These are phyloP conservation scores for Colletotrichum orbiculare DNA, from an alignment of 2,329 filamentous ascomycete genomes.

Conservation along the genomic window DNA sequence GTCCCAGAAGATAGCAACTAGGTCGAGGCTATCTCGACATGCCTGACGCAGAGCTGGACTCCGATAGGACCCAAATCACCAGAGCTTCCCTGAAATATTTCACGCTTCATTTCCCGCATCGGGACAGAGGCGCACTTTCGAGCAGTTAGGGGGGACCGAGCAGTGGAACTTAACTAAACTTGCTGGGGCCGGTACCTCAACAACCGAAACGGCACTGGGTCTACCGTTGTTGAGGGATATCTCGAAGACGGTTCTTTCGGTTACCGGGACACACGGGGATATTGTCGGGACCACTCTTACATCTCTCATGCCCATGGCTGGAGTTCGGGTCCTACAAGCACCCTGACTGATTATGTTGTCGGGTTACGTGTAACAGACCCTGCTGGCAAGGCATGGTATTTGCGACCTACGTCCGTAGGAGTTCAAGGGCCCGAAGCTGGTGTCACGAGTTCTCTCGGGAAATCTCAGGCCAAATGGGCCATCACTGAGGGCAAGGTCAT, in stretches of 20 bases:
- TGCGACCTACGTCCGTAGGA: conserved; percentile 31
- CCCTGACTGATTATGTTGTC: conserved; percentile 55
- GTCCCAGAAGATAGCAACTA: conserved; percentile 46
- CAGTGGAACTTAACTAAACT: conserved; percentile 64
- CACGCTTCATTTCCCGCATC: conserved; percentile 67
- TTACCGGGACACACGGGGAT: conserved; percentile 64
- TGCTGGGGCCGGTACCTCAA: conserved; percentile 71
- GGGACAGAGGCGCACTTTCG: conserved; percentile 68
- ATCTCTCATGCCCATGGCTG: conserved; percentile 62
- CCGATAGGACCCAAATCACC: conserved; percentile 65
- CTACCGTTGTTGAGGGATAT: conserved; percentile 70
- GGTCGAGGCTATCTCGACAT: conserved; percentile 54
- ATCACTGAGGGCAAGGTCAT: conserved; percentile 9
- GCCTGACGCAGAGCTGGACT: conserved; percentile 63
- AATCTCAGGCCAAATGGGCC: conserved; percentile 30
- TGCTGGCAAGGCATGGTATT: conserved; percentile 25
- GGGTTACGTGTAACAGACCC: conserved; percentile 46
- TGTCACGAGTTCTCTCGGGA: conserved; percentile 29
- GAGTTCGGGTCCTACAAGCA: conserved; percentile 59
- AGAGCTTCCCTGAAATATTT: conserved; percentile 67
- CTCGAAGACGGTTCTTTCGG: conserved; percentile 65
- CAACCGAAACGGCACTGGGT: conserved; percentile 66
- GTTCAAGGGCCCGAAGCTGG: conserved; percentile 31
- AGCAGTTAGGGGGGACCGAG: conserved; percentile 58
- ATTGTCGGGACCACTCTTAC: conserved; percentile 58